phyloP scores from a whole-genome alignment of 306 rosid species.

The Trifolium repens region DNA sequence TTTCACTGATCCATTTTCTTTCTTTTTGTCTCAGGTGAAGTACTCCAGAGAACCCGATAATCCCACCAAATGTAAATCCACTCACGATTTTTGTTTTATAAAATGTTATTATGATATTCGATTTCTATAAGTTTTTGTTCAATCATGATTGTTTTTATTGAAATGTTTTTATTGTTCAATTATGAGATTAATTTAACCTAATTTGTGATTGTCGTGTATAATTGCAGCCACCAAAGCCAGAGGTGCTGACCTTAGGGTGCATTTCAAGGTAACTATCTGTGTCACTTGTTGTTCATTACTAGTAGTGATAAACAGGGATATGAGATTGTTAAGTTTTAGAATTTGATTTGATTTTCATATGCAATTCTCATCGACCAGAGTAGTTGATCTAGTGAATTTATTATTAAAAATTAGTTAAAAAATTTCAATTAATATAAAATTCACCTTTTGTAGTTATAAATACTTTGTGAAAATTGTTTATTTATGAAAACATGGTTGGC shows the following conservation, averaged over 20 bases:
- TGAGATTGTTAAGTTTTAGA: not conserved
- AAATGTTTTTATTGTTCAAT: not conserved
- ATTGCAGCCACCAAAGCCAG: constrained; percentile 95
- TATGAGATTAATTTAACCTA: constrained; percentile 30
- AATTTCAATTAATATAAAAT: no score
- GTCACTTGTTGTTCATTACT: not conserved
- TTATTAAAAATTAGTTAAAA: no score
- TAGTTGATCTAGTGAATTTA: not conserved
- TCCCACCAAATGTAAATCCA: constrained; percentile 71
- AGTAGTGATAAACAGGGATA: not conserved
- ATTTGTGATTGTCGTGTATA: not conserved
- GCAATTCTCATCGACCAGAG: no score
- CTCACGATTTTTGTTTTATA: not conserved
- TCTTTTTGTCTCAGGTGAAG: constrained; percentile 65
- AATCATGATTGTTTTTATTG: not conserved
- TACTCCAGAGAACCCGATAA: constrained; percentile 95
- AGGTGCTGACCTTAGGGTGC: constrained; percentile 89
- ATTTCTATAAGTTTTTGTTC: not conserved
- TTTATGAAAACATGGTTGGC: no score
- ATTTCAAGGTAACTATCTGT: constrained; percentile 71
- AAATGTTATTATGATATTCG: not conserved
- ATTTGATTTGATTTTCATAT: not conserved
- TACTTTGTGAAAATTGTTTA: no score
- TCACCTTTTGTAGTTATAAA: no score
- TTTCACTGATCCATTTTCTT: not conserved